Base-by-base conservation (phyloP, 495 filamentous ascomycete species). In the Xylaria palmicola region DNA sequence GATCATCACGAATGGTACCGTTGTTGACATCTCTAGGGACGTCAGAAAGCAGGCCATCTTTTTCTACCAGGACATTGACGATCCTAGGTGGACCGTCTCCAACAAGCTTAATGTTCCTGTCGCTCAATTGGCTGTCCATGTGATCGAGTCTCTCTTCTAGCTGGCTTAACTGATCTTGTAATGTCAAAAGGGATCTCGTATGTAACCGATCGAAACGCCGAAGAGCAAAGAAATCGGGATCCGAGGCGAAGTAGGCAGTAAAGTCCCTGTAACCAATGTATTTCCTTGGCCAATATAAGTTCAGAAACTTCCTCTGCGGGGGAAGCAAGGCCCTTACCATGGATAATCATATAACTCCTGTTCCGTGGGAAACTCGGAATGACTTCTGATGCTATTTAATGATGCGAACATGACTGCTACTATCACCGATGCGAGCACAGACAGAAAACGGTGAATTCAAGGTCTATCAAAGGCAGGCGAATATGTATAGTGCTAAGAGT, bases 1-100 rank as follows among this genome's bases (percentile, higher is more conserved):
- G 6, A 17, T 51, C 48, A 29, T 51, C 48, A 22, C 48, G 48
- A 51, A 51, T 51, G 8, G 48, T 51, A 12, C 48, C 48, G 20
- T 51, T 51, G 15, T 51, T 51, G 29, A 51, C 22, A 3, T 36
- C 48, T 34, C 48, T 51, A 20, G 15, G 30, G 17, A 17, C 12
- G 0, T 32, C 10, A 20, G 30, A 4, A 27, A 30, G 24, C n/a
- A 15, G 19, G 13, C 22, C 7, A 3, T 20, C 27, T 27, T n/a
- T 50, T 4, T 17, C 6, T n/a, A 1, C 4, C 4, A 8, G 30
- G 4, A 51, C n/a, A 10, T 51, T 6, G 4, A 51, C 36, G n/a
- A 51, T 24, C 9, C 12, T 32, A 22, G 48, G 48, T 2, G 48
- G 48, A 19, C 17, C 3, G 8, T 2, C 7, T 2, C 30, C 48